These are phyloP conservation scores for Scytalidium lignicola DNA, from an alignment of 2,329 filamentous ascomycete genomes.

Conservation along the genomic window DNA sequence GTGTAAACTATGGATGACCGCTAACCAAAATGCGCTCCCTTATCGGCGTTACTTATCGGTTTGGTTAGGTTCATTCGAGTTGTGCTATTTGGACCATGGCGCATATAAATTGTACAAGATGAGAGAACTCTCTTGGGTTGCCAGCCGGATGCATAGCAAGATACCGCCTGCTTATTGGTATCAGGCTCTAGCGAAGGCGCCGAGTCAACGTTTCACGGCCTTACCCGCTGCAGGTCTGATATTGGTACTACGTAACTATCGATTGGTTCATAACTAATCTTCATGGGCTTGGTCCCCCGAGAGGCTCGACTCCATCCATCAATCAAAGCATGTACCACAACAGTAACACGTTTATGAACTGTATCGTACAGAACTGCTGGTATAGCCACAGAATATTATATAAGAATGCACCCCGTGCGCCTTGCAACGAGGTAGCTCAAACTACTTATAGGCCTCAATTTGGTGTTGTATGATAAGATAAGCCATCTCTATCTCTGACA, in stretches of 20 bases:
- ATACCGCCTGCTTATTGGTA: no score
- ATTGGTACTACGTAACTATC: background rate
- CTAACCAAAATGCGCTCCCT: no score
- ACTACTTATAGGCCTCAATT: background rate
- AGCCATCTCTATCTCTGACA: background rate
- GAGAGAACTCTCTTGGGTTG: no score
- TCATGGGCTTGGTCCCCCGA: background rate
- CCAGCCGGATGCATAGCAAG: no score
- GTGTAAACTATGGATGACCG: no score
- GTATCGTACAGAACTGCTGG: background rate
- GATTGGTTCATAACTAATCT: background rate
- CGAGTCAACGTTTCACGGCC: background rate
- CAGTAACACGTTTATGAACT: background rate
- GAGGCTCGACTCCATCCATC: background rate
- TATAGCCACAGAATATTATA: background rate
- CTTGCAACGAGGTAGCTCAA: background rate
- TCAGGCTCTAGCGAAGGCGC: background rate
- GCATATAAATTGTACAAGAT: no score
- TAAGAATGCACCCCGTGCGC: background rate
- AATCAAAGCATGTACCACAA: background rate
- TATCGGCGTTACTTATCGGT: no score
- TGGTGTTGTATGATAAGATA: background rate
- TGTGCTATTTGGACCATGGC: no score
- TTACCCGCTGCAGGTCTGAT: background rate
- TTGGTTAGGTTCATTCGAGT: no score